Percentiles rank a stretch among this genome's conserved stretches.
Evolutionary conservation across 2,329 filamentous ascomycete genomes (phyloP).

Genomic region (Cladophialophora chaetospira): DNA sequence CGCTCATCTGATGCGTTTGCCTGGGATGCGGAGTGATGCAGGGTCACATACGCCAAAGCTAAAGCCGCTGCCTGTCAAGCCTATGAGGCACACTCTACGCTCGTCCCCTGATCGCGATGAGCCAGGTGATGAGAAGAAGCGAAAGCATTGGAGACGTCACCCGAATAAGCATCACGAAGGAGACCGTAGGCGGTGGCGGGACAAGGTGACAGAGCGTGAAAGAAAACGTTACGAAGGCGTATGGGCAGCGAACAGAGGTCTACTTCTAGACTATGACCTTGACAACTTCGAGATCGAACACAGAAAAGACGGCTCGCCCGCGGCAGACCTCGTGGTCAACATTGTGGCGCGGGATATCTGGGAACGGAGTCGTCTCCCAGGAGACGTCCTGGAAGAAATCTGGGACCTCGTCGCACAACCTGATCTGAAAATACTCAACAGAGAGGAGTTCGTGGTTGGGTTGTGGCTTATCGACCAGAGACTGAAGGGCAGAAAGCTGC

Average conservation of each 20-base stretch:
- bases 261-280: conserved; percentile 37
- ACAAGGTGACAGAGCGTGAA: conserved; percentile 47
- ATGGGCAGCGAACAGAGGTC: conserved; percentile 53
- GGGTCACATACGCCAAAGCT: conserved; percentile 11
- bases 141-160: conserved; percentile 44
- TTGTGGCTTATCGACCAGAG: conserved; percentile 55
- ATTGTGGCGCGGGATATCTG: conserved; percentile 53
- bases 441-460: conserved; percentile 53
- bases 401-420: conserved; percentile 47
- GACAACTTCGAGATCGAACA: conserved; percentile 11
- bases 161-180: conserved; percentile 53
- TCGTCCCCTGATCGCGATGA: conserved; percentile 40
- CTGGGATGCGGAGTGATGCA: conserved; percentile 33
- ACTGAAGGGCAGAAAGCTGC: conserved; percentile 51
- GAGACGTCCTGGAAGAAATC: conserved; percentile 44
- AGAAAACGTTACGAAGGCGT: conserved; percentile 54
- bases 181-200: conserved; percentile 49
- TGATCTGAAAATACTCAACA: conserved; percentile 41
- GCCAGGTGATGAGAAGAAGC: conserved; percentile 36
- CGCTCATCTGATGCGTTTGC: conserved; percentile 37
- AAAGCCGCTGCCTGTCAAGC: conserved; percentile 20
- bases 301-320: conserved; percentile 14
- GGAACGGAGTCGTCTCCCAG: conserved; percentile 48
- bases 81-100: conserved; percentile 47
- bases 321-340: conserved; percentile 41